Percentiles rank a stretch among this genome's conserved stretches.
Conservation (phyloP, 805 yeast genomes). For the Zygotorulaspora sp. region DNA sequence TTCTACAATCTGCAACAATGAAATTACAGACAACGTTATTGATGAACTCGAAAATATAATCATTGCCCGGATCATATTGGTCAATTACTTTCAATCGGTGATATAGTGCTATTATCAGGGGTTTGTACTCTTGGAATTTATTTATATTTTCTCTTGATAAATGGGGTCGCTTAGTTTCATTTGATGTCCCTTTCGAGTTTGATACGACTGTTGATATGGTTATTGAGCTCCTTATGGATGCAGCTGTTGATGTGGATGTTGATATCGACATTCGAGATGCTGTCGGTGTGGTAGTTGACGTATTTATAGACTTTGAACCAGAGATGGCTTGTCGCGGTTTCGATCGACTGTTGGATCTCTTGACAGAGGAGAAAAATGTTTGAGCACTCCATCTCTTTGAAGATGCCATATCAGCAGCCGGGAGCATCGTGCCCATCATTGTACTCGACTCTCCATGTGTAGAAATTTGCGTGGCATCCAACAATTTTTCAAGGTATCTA, state of each 20-base stretch:
- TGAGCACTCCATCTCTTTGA: constrained; percentile 3
- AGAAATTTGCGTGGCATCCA: constrained; percentile 4
- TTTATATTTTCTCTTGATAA: constrained; percentile 3
- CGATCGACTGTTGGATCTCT: neutral
- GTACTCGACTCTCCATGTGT: neutral
- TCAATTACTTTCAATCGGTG: constrained; percentile 11
- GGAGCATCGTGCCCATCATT: neutral
- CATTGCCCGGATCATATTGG: constrained; percentile 11
- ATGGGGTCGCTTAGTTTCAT: neutral
- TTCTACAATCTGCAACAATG: constrained; percentile 15
- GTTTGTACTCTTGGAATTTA: constrained; percentile 14
- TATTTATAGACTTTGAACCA: neutral
- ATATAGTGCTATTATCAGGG: constrained; percentile 9
- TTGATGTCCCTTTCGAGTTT: constrained; percentile 1
- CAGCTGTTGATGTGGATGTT: neutral
- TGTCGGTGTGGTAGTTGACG: neutral
- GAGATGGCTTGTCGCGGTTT: neutral
- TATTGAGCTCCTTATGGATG: neutral
- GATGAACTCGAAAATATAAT: constrained; percentile 17
- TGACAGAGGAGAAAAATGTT: neutral
- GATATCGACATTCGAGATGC: neutral
- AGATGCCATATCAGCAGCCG: neutral
- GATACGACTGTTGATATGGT: neutral
- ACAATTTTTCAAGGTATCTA: constrained; percentile 13
- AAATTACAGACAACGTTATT: constrained; percentile 15